phyloP scores from a whole-genome alignment of 352 stramenopile genomes.

The Aphanomyces cochlioides region DNA sequence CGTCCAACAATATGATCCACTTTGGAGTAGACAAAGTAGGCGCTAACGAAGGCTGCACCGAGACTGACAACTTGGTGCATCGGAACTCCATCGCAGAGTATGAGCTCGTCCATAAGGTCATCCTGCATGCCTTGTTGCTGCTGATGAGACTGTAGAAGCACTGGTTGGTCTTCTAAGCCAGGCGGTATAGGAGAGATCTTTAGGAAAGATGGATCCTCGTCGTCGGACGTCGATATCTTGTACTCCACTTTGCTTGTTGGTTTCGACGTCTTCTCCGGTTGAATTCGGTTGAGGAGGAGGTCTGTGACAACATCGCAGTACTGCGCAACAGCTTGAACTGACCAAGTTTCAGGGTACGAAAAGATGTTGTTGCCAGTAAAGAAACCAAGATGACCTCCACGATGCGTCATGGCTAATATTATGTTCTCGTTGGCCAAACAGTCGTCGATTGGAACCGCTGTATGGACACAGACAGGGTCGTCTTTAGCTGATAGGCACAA shows the following conservation, averaged over 20 bases:
- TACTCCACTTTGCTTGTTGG: too few species aligned
- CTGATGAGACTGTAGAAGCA: neutral
- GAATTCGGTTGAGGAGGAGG: conserved; percentile 40
- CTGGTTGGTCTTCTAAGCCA: too few species aligned
- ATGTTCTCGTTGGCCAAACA: conserved; percentile 51
- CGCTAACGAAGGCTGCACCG: neutral
- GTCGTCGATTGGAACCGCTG: conserved; percentile 34
- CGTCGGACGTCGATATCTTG: too few species aligned
- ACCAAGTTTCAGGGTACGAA: conserved; percentile 10
- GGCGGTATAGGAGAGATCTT: too few species aligned
- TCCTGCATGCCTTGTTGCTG: neutral
- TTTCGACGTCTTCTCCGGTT: conserved; percentile 7
- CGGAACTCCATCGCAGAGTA: conserved; percentile 1
- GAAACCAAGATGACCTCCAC: conserved; percentile 64
- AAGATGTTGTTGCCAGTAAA: conserved; percentile 41
- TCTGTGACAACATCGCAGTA: conserved; percentile 27
- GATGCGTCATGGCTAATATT: conserved; percentile 61
- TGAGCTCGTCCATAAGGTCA: conserved; percentile 2
- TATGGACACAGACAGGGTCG: conserved; percentile 48
- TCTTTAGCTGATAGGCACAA: conserved; percentile 51
- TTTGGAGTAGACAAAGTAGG: neutral
- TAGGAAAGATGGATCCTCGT: too few species aligned
- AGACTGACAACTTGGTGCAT: conserved; percentile 1
- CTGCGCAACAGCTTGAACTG: conserved; percentile 18
- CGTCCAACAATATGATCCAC: neutral